Evolutionary conservation across 805 yeast genomes (phyloP), one percentile per base, ranked within the genome.

Genomic region (Ogataea naganishii): DNA sequence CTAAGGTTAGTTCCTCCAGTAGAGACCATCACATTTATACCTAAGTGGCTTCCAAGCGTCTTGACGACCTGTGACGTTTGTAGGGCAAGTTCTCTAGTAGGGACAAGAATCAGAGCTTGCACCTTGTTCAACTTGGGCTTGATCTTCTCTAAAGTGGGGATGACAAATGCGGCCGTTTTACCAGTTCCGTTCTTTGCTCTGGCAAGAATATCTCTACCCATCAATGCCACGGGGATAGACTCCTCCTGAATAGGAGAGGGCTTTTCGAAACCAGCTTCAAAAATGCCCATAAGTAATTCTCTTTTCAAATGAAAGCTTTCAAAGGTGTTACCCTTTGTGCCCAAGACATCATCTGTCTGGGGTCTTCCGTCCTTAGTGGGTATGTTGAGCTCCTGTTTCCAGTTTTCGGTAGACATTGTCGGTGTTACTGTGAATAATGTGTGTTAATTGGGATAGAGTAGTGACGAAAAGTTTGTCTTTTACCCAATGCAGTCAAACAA

Each of bases 151-250:
- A 92, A 67, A 18, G 94, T 73, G 30, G 98, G 98, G 42, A 92
- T 89, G 29, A 85, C 80, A 56, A 92, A 92, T 6, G 98, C 94
- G 2, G 97, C 98, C 7, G 98, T 92, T 55, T 92, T 92, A 48
- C 98, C 98, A 1, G 98, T 92, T 40, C 98, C 98, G 60, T 92
- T 92, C 56, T 92, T 92, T 25, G 98, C 97, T 62, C 98, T 75
- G 11, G 98, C 98, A 39, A 92, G 69, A 36, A 92, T 81, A 58
- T 92, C 98, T 61, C 95, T 77, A 30, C 97, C 97, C 33, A 92
- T 80, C 26, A 92, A 68, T 1, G 96, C 96, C 49, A 85, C 84
- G 3, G 98, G 98, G 34, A 92, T 92, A 6, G 95, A 75, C 56
- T 88, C 97, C 60, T 89, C 96, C 60, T 92, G 98, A 52, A 92